These are phyloP conservation scores for Lentinula boryana DNA, from an alignment of 768 basidiomycete species.

Conservation along the genomic window DNA sequence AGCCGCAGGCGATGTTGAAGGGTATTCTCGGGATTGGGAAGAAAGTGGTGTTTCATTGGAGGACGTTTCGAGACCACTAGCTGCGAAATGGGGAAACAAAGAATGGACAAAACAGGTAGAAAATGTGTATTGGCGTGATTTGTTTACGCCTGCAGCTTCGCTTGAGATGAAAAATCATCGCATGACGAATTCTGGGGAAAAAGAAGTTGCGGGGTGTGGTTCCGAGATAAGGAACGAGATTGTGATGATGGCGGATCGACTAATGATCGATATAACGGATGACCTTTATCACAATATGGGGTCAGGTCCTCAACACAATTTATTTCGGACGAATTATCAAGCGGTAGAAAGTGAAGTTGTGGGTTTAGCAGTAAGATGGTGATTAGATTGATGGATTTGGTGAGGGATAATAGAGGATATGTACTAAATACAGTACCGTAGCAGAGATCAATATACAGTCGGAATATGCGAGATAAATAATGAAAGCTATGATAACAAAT, in stretches of 20 bases:
- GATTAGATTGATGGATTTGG: conserved; percentile 1
- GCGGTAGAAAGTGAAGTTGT: conserved; percentile 84
- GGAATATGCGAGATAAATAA: background rate
- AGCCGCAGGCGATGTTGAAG: conserved; percentile 49
- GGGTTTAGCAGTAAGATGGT: conserved; percentile 75
- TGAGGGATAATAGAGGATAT: background rate
- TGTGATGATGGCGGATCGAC: conserved; percentile 30
- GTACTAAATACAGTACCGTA: background rate
- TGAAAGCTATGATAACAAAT: conserved; percentile 11
- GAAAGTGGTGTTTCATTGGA: conserved; percentile 41
- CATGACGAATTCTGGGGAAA: conserved; percentile 6
- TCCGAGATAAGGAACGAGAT: conserved; percentile 19
- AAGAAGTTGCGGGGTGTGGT: conserved; percentile 9
- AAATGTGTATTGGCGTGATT: conserved; percentile 67
- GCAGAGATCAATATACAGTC: background rate
- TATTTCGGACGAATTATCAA: conserved; percentile 76
- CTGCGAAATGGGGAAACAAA: conserved; percentile 72
- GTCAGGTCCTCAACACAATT: conserved; percentile 22
- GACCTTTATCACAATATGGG: conserved; percentile 20
- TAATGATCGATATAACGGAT: conserved; percentile 23
- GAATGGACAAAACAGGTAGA: conserved; percentile 83
- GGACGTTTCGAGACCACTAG: conserved; percentile 14
- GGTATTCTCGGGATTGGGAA: conserved; percentile 56
- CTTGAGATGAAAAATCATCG: too few species aligned
- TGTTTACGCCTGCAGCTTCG: conserved; percentile 36